phyloP scores from a whole-genome alignment of 257 asterid genomes.

The Capsicum pubescens region DNA sequence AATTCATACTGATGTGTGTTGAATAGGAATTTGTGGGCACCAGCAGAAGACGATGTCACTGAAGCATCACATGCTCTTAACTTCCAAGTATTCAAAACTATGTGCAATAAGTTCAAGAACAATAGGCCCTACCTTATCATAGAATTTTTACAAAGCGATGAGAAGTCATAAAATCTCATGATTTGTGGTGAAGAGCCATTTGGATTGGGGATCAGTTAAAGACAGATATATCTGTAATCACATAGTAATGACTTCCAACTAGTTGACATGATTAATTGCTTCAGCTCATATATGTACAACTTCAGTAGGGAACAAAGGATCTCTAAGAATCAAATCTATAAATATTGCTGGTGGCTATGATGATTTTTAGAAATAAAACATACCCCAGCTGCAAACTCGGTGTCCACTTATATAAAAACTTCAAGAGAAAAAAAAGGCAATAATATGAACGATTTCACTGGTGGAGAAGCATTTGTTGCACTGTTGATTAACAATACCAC shows the following conservation, averaged over 20 bases:
- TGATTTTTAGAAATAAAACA: neutral
- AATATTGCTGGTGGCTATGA: too few relatives aligned
- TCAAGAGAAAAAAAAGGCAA: neutral
- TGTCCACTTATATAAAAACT: neutral
- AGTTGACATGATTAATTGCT: too few relatives aligned
- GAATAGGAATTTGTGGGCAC: neutral
- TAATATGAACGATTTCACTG: neutral
- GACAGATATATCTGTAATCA: too few relatives aligned
- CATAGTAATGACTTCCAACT: too few relatives aligned
- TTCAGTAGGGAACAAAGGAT: too few relatives aligned
- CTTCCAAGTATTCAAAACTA: neutral
- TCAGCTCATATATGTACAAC: too few relatives aligned
- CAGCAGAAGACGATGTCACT: neutral
- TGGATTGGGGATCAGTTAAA: too few relatives aligned
- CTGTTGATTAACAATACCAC: slow-evolving; percentile 7
- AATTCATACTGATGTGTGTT: neutral
- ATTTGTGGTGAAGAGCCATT: too few relatives aligned
- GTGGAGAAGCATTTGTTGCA: neutral
- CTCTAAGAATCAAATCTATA: too few relatives aligned
- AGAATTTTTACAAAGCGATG: neutral
- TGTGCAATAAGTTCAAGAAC: neutral
- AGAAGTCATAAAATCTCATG: neutral
- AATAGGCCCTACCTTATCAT: neutral
- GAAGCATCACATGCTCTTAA: slow-evolving; percentile 8
- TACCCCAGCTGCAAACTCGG: neutral